Evolutionary conservation across 1,284 basidiomycete genomes (phyloP).

Genomic region (Uromyces viciae-fabae): DNA sequence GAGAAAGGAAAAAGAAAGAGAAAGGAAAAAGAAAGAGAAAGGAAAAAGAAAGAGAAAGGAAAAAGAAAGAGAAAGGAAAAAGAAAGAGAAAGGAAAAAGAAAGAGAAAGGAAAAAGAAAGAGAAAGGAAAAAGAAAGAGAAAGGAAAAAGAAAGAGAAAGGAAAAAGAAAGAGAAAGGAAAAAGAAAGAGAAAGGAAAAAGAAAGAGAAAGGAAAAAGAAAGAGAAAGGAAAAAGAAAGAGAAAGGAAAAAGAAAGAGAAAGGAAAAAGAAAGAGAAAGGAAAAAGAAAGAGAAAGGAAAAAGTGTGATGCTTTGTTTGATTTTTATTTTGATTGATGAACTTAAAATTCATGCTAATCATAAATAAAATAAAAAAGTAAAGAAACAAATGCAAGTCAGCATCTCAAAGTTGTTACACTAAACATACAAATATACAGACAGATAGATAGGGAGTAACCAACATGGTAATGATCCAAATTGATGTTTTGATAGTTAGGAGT

Average conservation of each 20-base stretch:
- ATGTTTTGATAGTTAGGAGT: slow-evolving; percentile 2
- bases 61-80: neutral
- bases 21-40: neutral
- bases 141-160: neutral
- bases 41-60: neutral
- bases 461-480: slow-evolving; percentile 32
- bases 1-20: neutral
- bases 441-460: neutral
- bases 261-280: neutral
- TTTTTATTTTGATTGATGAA: neutral
- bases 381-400: neutral
- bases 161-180: neutral
- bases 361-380: neutral
- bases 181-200: neutral
- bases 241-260: neutral
- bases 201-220: neutral
- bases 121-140: neutral
- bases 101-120: neutral
- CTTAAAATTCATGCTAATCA: neutral
- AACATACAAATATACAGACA: neutral
- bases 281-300: neutral
- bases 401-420: neutral
- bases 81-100: neutral
- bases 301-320: neutral
- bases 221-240: neutral